These are phyloP conservation scores for Chlorella sp. DNA, from an alignment of 139 green algal species.

Conservation along the genomic window DNA sequence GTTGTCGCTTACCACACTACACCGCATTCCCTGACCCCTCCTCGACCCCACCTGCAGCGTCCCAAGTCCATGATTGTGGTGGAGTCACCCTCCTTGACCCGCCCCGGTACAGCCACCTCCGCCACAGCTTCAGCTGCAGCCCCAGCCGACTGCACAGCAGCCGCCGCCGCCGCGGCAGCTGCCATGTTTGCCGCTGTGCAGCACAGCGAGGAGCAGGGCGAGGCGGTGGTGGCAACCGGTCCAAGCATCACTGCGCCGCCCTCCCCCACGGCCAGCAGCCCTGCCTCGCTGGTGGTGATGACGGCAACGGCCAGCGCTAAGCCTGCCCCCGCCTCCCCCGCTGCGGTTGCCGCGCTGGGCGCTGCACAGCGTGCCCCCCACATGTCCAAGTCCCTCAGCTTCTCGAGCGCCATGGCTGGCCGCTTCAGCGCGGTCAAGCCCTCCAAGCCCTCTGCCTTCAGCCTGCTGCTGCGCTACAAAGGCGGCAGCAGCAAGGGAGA, in stretches of 20 bases:
- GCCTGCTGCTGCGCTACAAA: not conserved
- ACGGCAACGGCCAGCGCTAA: not conserved
- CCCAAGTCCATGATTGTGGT: slow-evolving; percentile 26
- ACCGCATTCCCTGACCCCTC: not conserved
- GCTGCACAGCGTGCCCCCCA: not conserved
- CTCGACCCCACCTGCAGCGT: not conserved
- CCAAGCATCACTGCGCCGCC: too few species aligned
- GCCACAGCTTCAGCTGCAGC: not conserved
- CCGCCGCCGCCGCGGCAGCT: not conserved
- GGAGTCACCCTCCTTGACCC: not conserved
- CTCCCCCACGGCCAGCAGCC: too few species aligned
- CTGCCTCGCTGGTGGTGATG: too few species aligned
- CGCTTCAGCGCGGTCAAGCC: slow-evolving; percentile 24
- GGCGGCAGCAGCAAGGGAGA: not conserved
- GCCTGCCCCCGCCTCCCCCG: not conserved
- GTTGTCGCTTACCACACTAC: too few species aligned
- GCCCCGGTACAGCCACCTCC: not conserved
- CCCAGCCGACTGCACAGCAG: not conserved
- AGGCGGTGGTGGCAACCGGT: not conserved
- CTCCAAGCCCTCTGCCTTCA: slow-evolving; percentile 13
- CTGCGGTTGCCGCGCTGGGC: not conserved
- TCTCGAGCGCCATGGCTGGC: slow-evolving; percentile 25
- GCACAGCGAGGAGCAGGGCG: not conserved
- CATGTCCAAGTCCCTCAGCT: slow-evolving; percentile 19
- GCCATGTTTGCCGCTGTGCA: not conserved